Evolutionary conservation across 2,329 filamentous ascomycete species (phyloP), one percentile per base, ranked within the genome.

Genomic region (Colletotrichum cordylinicola): DNA sequence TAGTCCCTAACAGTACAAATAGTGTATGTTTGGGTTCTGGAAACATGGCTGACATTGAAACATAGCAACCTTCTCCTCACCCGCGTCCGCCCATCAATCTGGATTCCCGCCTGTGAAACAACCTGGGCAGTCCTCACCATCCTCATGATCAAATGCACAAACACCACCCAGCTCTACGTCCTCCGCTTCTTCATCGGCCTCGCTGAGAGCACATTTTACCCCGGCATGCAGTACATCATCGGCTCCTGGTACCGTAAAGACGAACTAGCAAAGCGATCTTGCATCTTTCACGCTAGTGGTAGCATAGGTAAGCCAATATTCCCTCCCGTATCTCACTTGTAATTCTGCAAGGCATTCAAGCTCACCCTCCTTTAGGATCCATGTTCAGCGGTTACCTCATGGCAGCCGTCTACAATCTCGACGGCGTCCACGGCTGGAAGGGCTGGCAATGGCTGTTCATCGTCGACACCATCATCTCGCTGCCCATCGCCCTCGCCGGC

Each of bases 381-480:
- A 81, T 81, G 80, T 81, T 82, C 69, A 79, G 76, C 1, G 83
- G 84, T 0, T 85, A 85, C 67, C 76, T 85, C 8, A 83, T 85
- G 77, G 83, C 85, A 1, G 83, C 81, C 0, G 81, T 86, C 2
- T 84, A 84, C 43, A 79, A 78, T n/a, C 78, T 86, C 52, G 79
- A 84, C 24, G 84, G 84, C 6, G 77, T 76, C 2, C 72, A 81
- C 8, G 84, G 84, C 0, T 79, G 81, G 31, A 80, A 81, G 2
- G 85, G 83, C 0, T 86, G 80, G 81, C 82, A 83, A 27, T 87
- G 84, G 84, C 80, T 86, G 1, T 86, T 86, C 66, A 80, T 86
- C 24, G 82, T 86, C 74, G 85, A 86, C 83, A 83, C 83, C 8
- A 24, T 81, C 29, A 77, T 81, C 12, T 78, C 78, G 0, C 64